Base-by-base conservation (phyloP, 1,284 basidiomycete genomes). In the Cryptococcus jaspeensis region DNA sequence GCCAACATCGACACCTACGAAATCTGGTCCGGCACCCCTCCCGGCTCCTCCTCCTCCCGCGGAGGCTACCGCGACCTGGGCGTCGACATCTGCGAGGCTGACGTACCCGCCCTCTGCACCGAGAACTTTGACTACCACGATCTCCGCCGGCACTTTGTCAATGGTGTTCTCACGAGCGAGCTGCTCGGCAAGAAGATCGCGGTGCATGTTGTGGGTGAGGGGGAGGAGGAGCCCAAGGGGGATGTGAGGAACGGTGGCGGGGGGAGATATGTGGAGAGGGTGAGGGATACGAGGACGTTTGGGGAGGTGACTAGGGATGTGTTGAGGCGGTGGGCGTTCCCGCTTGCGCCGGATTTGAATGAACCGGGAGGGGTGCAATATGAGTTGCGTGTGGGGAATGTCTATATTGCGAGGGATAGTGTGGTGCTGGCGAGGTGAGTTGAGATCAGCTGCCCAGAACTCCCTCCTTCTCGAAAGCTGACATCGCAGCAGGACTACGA, bases 51-150 rank as follows among this genome's bases (percentile, higher is more conserved):
- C 11, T 69, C 69, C 9, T 49, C 51, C 15, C 59, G 61, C 18
- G 70, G 66, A 0, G 36, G 75, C 16, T 76, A 75, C 59, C 61
- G 75, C 16, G 76, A 78, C 45, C 68, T 81, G 36, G 80, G 80
- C 11, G 71, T 81, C 48, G 80, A 81, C 58, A 77, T 82, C 36
- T 82, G 81, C 69, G 77, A 77, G 52, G 74, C 77, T 18, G 80
- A 81, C 59, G 78, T 98, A 20, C 93, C 93, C 0, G 95, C 94
- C 0, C 79, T 98, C 5, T 99, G 98, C 79, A 94, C 96, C 68
- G 96, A 99, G 77, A 99, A 99, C 78, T 99, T 99, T 74, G 96
- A 99, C 78, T 99, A 96, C 73, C 87, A 88, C 47, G 89, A 93
- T 75, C 83, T 98, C 60, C 85, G 93, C 55, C 82, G 86, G 63